phyloP scores from a whole-genome alignment of 345 rosid species.

The Linum trigynum region DNA sequence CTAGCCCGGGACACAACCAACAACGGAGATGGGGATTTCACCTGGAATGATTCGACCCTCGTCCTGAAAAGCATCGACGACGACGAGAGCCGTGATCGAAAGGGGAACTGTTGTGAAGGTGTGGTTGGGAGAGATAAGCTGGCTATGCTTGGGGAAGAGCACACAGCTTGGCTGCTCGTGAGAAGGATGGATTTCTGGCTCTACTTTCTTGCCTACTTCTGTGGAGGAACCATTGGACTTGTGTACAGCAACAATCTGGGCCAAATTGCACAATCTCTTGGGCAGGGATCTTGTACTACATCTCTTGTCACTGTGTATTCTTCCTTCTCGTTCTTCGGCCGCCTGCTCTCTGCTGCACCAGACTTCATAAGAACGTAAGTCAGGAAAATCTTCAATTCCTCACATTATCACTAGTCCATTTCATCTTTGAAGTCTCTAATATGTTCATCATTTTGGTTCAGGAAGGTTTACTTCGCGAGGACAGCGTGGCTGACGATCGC shows the following conservation, averaged over 20 bases:
- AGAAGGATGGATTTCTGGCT: constrained; percentile 83
- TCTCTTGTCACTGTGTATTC: constrained; percentile 76
- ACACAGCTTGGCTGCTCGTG: constrained; percentile 42
- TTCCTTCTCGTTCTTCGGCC: constrained; percentile 94
- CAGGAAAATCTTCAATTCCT: neutral
- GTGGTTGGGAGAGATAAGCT: constrained; percentile 49
- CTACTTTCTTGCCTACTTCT: constrained; percentile 68
- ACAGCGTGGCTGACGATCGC: constrained; percentile 87
- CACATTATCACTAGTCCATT: neutral
- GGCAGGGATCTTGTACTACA: constrained; percentile 49
- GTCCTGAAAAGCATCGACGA: neutral
- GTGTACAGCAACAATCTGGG: constrained; percentile 93
- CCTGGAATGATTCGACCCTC: constrained; percentile 11
- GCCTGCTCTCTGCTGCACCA: constrained; percentile 79
- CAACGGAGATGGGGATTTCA: constrained; percentile 25
- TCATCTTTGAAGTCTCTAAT: neutral
- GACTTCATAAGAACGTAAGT: constrained; percentile 81
- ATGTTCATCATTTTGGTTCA: constrained; percentile 18
- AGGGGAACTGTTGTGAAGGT: constrained; percentile 35
- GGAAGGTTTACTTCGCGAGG: constrained; percentile 82
- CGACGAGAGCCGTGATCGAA: constrained; percentile 19
- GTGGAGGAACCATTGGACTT: constrained; percentile 95
- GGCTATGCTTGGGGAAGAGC: constrained; percentile 70
- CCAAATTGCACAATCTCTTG: constrained; percentile 83
- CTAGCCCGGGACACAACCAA: constrained; percentile 34